phyloP scores from a whole-genome alignment of 1,284 basidiomycete genomes.

The Apiotrichum siamense region DNA sequence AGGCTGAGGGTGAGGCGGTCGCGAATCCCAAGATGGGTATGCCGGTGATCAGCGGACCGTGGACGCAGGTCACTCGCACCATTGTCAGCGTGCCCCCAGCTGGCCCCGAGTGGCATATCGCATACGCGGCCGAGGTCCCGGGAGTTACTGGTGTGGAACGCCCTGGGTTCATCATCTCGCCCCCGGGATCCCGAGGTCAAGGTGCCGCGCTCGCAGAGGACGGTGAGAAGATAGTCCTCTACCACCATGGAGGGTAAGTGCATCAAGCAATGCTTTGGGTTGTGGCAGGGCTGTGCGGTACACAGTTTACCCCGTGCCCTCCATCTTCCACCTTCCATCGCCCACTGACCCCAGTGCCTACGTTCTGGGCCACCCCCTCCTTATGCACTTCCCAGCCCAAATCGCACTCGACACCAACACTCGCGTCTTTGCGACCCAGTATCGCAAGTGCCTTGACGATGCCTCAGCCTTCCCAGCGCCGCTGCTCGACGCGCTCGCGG shows the following conservation, averaged over 20 bases:
- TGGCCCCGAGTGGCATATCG: not conserved
- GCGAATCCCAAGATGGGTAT: not conserved
- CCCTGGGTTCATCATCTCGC: slow-evolving; percentile 12
- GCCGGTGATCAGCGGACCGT: not conserved
- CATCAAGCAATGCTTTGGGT: not conserved
- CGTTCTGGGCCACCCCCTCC: slow-evolving; percentile 23
- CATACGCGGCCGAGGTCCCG: not conserved
- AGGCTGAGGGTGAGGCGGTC: not conserved
- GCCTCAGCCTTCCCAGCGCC: too few species aligned
- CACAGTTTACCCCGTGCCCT: too few species aligned
- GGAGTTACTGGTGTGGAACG: not conserved
- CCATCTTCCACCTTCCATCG: too few species aligned
- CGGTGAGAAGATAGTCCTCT: slow-evolving; percentile 20
- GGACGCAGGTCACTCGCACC: not conserved
- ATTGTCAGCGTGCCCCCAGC: not conserved
- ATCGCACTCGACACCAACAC: too few species aligned
- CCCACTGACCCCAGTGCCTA: slow-evolving; percentile 14
- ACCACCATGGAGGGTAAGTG: slow-evolving; percentile 30
- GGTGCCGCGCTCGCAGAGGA: slow-evolving; percentile 4
- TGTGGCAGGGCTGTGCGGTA: too few species aligned
- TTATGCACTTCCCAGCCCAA: slow-evolving; percentile 14
- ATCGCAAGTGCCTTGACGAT: too few species aligned
- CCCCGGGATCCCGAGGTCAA: too few species aligned
- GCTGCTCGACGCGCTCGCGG: slow-evolving; percentile 56
- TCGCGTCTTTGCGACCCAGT: too few species aligned